A percentile compares a stretch with the other conserved stretches of the same genome.
phyloP scores from a whole-genome alignment of 2,329 filamentous ascomycete species.

The Nemania diffusa region DNA sequence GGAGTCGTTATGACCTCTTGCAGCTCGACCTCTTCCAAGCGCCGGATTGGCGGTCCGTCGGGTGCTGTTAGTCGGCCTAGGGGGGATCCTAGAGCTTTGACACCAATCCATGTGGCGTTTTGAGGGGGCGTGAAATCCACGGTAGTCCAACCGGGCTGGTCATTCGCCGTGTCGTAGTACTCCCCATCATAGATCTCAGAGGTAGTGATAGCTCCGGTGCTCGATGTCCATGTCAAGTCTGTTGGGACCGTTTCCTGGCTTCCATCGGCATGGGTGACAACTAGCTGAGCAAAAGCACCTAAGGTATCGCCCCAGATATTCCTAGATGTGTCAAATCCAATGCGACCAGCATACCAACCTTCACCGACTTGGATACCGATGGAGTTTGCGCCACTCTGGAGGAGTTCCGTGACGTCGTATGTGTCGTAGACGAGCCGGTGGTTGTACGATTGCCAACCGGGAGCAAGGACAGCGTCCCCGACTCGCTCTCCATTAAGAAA shows the following conservation, averaged over 20 bases:
- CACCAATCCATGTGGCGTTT: conserved; percentile 45
- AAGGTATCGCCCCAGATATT: conserved; percentile 50
- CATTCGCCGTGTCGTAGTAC: conserved; percentile 46
- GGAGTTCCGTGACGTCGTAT: conserved; percentile 59
- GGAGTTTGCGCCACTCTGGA: conserved; percentile 53
- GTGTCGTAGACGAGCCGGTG: conserved; percentile 63
- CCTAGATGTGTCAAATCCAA: conserved; percentile 47
- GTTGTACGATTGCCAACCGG: conserved; percentile 64
- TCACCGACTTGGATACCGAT: conserved; percentile 60
- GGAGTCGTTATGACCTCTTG: conserved; percentile 46
- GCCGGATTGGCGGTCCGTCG: conserved; percentile 49
- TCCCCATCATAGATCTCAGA: conserved; percentile 49
- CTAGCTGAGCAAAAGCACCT: conserved; percentile 47
- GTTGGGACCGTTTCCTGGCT: conserved; percentile 42
- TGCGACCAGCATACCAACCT: conserved; percentile 61
- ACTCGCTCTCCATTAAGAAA: conserved; percentile 59
- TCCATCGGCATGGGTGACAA: conserved; percentile 39
- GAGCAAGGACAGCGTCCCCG: conserved; percentile 56
- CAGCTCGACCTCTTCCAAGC: conserved; percentile 43
- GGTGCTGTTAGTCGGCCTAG: conserved; percentile 44
- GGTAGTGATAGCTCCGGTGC: conserved; percentile 42
- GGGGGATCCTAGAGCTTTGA: conserved; percentile 40
- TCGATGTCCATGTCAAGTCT: conserved; percentile 47
- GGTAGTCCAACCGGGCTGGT: conserved; percentile 42
- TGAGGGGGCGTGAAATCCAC: conserved; percentile 48